Percentiles rank a stretch among this genome's conserved stretches.
Evolutionary conservation across 1,284 basidiomycete species (phyloP).

Genomic region (Tetrapyrgos nigripes): DNA sequence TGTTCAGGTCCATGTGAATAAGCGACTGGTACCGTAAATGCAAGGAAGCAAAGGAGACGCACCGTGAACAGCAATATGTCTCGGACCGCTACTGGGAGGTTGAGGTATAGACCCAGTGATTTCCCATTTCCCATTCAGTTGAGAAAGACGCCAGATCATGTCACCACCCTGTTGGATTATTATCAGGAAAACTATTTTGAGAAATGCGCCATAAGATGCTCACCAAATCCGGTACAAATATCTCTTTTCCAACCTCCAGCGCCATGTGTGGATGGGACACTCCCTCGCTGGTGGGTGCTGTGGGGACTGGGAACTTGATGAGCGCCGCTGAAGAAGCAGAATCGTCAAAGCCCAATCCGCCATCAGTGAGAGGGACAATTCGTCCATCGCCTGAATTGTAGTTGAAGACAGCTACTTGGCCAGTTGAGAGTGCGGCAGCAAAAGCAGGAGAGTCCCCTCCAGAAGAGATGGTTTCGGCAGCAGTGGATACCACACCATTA

Average conservation of each 20-base stretch:
- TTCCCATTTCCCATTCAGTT: slow-evolving; percentile 47
- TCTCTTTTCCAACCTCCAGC: slow-evolving; percentile 54
- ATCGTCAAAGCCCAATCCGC: slow-evolving; percentile 48
- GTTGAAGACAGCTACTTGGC: slow-evolving; percentile 66
- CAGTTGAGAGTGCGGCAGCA: slow-evolving; percentile 54
- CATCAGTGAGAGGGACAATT: slow-evolving; percentile 51
- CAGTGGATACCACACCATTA: slow-evolving; percentile 51
- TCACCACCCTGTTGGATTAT: slow-evolving; percentile 59
- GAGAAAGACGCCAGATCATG: slow-evolving; percentile 66
- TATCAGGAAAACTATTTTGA: neutral
- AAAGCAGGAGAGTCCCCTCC: slow-evolving; percentile 61
- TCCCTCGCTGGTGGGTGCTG: slow-evolving; percentile 37
- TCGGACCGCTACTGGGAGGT: slow-evolving; percentile 68
- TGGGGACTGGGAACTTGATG: slow-evolving; percentile 58
- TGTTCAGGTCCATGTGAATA: slow-evolving; percentile 25
- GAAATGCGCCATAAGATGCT: slow-evolving; percentile 21
- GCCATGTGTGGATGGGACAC: slow-evolving; percentile 71
- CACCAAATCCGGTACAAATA: slow-evolving; percentile 72
- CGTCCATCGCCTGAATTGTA: slow-evolving; percentile 63
- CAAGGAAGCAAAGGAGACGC: slow-evolving; percentile 17
- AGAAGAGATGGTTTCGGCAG: slow-evolving; percentile 54
- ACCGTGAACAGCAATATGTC: slow-evolving; percentile 66
- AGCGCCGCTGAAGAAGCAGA: slow-evolving; percentile 37
- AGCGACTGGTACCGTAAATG: no score
- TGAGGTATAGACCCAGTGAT: slow-evolving; percentile 70